Evolutionary conservation across 2,329 filamentous ascomycete genomes (phyloP), one percentile per base, ranked within the genome.

Genomic region (Trichoderma semiorbis): DNA sequence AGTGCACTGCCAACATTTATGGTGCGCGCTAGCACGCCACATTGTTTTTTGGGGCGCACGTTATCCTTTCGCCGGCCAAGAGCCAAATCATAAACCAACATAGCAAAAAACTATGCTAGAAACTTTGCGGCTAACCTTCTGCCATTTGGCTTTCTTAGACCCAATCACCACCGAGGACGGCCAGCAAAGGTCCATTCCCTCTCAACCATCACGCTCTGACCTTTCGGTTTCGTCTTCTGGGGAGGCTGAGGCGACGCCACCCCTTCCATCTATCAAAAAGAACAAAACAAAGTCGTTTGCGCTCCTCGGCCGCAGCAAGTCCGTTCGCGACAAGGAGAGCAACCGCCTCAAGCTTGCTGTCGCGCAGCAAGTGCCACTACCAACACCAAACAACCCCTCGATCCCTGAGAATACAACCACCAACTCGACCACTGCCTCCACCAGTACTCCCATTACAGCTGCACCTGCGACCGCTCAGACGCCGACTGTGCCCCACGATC

Each of bases 401-500:
- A 39, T 76, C 6, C 71, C 78, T 68, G 79, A 81, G 60, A 78
- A 77, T 70, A 75, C 76, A 66, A 75, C 76, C 21, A 47, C 53
- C 53, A 58, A 43, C 39, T 12, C 34, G n/a, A 60, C 65, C 8
- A 30, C 65, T 21, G 18, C 34, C 12, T 74, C 78, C 10, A 76
- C 80, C 28, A 32, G 18, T 71, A 76, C 76, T 43, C 28, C 65
- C 24, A 39, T 26, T 32, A 32, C 34, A 18, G 57, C 65, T 8
- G 21, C 14, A 11, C 18, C 53, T 11, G 73, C 79, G 10, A 76
- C 80, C 43, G 83, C 90, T 67, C 91, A 87, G 78, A 90, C 91
- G 1, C 88, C 92, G 11, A 89, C 91, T 1, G 80, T 90, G 39
- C 87, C 81, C 47, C 87, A 89, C 76, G 93, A 94, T 71, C 88